Evolutionary conservation across 805 yeast species (phyloP), one percentile per base, ranked within the genome.

Genomic region (Metschnikowia aberdeeniae): DNA sequence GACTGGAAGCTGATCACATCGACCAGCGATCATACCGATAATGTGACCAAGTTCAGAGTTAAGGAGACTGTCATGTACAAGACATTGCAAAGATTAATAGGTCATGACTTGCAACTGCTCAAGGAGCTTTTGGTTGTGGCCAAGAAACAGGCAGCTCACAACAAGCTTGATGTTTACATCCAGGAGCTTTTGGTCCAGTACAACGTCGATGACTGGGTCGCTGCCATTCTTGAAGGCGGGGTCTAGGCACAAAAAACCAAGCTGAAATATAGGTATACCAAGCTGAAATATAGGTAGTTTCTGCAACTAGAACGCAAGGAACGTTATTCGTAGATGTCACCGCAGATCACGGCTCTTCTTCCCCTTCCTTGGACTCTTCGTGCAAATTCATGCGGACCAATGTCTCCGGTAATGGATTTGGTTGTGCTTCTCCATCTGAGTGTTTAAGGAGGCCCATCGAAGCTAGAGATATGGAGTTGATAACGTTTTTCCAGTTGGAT

Each of bases 401-500:
- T 0, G 85, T 70, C 55, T 83, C 90, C 1, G 90, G 88, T 36
- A 80, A 62, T 1, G 86, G 84, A 3, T 67, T 62, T 13, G 52
- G 55, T 34, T 75, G 74, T 44, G 70, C 71, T 45, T 75, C 80
- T 13, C 69, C 67, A 19, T 14, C 33, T 2, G 45, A 26, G 45
- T 78, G 72, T 36, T 69, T 72, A 47, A 71, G 52, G 47, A 78
- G 56, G n/a, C 81, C 73, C 55, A 74, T 55, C 22, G 79, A 70
- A 28, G 89, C 89, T 52, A 84, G 62, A 9, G 84, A 75, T 0
- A 83, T 76, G 3, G 86, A 75, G 46, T 78, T 70, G 14, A 80
- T 66, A 14, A 84, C 81, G 45, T 76, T 78, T 44, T 76, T 74
- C 90, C 90, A 84, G 53, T 81, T 82, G 3, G 78, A 70, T 54